Percentiles rank a stretch among this genome's conserved stretches.
phyloP scores from a whole-genome alignment of 2,329 filamentous ascomycete genomes.

The Apiospora koreana region DNA sequence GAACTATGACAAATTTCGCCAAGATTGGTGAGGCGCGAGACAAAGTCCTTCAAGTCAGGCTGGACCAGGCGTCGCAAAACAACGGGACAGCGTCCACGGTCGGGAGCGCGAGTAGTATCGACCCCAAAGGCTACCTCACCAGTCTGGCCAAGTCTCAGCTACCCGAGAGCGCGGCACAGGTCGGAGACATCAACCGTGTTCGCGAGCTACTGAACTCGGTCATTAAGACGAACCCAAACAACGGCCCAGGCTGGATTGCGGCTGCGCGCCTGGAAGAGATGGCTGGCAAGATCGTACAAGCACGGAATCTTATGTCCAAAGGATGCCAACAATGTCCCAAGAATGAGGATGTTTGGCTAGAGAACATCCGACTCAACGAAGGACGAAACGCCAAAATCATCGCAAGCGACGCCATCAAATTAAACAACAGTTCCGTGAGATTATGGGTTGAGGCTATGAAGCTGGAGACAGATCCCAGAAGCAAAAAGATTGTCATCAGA shows the following conservation, averaged over 20 bases:
- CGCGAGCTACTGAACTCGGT: constrained; percentile 92
- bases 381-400: constrained; percentile 94
- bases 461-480: constrained; percentile 76
- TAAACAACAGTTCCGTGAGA: constrained; percentile 83
- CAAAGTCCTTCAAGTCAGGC: constrained; percentile 90
- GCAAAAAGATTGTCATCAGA: constrained; percentile 90
- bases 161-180: constrained; percentile 76
- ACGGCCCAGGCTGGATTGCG: constrained; percentile 94
- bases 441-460: constrained; percentile 97
- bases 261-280: constrained; percentile 89
- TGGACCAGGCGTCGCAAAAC: constrained; percentile 78
- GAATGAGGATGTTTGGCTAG: constrained; percentile 93
- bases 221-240: constrained; percentile 94
- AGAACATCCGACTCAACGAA: constrained; percentile 92
- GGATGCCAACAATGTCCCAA: constrained; percentile 91
- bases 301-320: constrained; percentile 82
- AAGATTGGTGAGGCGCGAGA: constrained; percentile 95
- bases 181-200: constrained; percentile 94
- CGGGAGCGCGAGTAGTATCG: constrained; percentile 87
- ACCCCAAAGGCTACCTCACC: constrained; percentile 94
- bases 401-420: constrained; percentile 87
- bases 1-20: constrained; percentile 96
- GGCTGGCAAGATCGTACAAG: constrained; percentile 87
- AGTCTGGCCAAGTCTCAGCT: constrained; percentile 82
- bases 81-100: constrained; percentile 66